Base-by-base conservation (phyloP, 1,284 basidiomycete genomes). In the Mycocalia duriaeana region DNA sequence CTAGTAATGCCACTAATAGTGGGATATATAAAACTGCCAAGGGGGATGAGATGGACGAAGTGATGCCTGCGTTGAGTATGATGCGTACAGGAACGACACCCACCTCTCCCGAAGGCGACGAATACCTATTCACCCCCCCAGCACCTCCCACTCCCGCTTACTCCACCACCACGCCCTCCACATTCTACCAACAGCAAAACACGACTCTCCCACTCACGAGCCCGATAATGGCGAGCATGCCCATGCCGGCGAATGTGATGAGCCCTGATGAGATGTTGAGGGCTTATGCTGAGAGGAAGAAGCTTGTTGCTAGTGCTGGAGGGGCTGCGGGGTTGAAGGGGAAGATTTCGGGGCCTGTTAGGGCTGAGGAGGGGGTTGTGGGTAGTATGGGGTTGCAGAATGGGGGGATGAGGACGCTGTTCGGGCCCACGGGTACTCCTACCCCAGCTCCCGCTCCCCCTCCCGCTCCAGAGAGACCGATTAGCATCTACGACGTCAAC, bases 251-350 rank as follows among this genome's bases (percentile, higher is more conserved):
- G 64, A 63, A 70, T 47, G 64, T 72, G 34, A 79, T 81, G 75
- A 77, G 77, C 0, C 85, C 85, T 3, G 85, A 89, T 53, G 85
- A 77, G 14, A 84, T 88, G 82, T 68, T 89, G 31, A 76, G 77
- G n/a, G 82, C 81, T 0, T 89, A 89, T 49, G 85, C 85, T 2
- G 78, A 79, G 42, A 71, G 79, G 46, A 76, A 73, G 54, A 63
- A 61, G 49, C 39, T 50, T 7, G 44, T 50, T 18, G 28, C 47
- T 7, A 34, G 28, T 37, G 49, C 43, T 28, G 41, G 43, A 8
- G 19, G 34, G 3, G 36, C 42, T n/a, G 9, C 28, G 8, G n/a
- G 8, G 11, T 38, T 38, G 18, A 19, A 19, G 8, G 7, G 18
- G 9, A 38, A 38, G 7, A n/a, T n/a, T n/a, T n/a, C n/a, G n/a